Percentiles rank a stretch among this genome's conserved stretches.
Evolutionary conservation across 2,329 filamentous ascomycete species (phyloP).

Genomic region (Penicillium corylophilum): DNA sequence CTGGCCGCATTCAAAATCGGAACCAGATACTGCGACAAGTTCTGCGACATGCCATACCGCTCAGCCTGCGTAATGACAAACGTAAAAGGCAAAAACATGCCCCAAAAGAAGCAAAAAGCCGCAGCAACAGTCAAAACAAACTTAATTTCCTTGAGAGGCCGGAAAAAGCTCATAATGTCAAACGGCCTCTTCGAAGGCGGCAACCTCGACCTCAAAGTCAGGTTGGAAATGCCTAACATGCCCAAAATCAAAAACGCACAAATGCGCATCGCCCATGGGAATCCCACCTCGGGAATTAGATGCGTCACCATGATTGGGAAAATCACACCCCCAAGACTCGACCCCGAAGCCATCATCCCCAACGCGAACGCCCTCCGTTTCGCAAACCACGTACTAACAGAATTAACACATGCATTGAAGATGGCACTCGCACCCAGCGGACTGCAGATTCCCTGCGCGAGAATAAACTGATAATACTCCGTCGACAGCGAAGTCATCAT

Average conservation of each 20-base stretch:
- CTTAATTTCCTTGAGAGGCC: slow-evolving; percentile 23
- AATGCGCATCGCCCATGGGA: slow-evolving; percentile 59
- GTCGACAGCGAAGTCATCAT: slow-evolving; percentile 58
- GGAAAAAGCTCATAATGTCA: slow-evolving; percentile 18
- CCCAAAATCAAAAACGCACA: slow-evolving; percentile 62
- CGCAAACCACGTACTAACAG: slow-evolving; percentile 53
- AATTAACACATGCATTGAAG: slow-evolving; percentile 45
- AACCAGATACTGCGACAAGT: slow-evolving; percentile 54
- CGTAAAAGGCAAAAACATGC: slow-evolving; percentile 60
- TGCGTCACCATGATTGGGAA: slow-evolving; percentile 62
- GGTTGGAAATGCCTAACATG: slow-evolving; percentile 53
- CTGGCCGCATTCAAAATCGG: slow-evolving; percentile 54
- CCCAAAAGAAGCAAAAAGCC: slow-evolving; percentile 50
- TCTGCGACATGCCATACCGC: slow-evolving; percentile 49
- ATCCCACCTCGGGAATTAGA: slow-evolving; percentile 54
- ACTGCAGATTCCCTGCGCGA: slow-evolving; percentile 56
- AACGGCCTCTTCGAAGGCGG: slow-evolving; percentile 28
- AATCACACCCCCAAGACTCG: slow-evolving; percentile 58
- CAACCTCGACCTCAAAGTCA: slow-evolving; percentile 53
- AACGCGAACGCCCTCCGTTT: slow-evolving; percentile 54
- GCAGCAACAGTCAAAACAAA: slow-evolving; percentile 23
- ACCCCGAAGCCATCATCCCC: slow-evolving; percentile 56
- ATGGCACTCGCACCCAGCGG: slow-evolving; percentile 52
- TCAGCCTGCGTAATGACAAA: slow-evolving; percentile 51
- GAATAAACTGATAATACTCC: slow-evolving; percentile 58